A percentile compares a stretch with the other conserved stretches of the same genome.
Evolutionary conservation across 805 yeast genomes (phyloP).

Genomic region (Saturnispora sanitii): DNA sequence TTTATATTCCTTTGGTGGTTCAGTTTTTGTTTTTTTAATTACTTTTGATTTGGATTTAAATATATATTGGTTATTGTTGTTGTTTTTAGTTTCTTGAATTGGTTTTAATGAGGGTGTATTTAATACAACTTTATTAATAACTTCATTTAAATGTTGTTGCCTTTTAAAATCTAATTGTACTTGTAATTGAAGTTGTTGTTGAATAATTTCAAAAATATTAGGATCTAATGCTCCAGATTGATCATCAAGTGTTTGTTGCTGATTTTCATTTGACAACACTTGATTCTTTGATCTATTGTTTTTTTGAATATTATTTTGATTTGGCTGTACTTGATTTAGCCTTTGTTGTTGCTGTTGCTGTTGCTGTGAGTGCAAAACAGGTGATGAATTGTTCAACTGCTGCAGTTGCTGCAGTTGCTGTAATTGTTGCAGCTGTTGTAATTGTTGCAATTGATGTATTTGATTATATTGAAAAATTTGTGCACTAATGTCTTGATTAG

Average conservation of each 20-base stretch:
- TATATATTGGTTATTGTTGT: too few species aligned
- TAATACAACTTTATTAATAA: background rate
- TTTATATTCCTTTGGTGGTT: slow-evolving; percentile 16
- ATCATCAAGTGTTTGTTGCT: too few species aligned
- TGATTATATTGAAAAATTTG: background rate
- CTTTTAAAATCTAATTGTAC: slow-evolving; percentile 9
- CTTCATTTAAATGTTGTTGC: slow-evolving; percentile 6
- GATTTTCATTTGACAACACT: too few species aligned
- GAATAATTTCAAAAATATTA: slow-evolving; percentile 3
- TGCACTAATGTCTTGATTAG: too few species aligned
- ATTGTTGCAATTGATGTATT: slow-evolving; percentile 6
- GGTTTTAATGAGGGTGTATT: background rate
- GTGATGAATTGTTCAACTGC: background rate
- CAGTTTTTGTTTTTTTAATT: background rate
- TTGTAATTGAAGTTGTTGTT: slow-evolving; percentile 7
- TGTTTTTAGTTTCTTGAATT: too few species aligned
- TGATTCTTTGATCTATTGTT: too few species aligned
- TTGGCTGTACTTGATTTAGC: background rate
- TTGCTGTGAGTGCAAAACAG: slow-evolving; percentile 5
- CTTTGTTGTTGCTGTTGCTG: slow-evolving; percentile 9
- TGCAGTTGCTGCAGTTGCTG: slow-evolving; percentile 8
- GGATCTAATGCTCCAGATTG: background rate
- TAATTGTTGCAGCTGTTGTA: slow-evolving; percentile 9
- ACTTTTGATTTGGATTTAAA: background rate
- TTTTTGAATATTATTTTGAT: too few species aligned